These are phyloP conservation scores for Kernera saxatilis DNA, from an alignment of 345 rosid genomes.

Conservation along the genomic window DNA sequence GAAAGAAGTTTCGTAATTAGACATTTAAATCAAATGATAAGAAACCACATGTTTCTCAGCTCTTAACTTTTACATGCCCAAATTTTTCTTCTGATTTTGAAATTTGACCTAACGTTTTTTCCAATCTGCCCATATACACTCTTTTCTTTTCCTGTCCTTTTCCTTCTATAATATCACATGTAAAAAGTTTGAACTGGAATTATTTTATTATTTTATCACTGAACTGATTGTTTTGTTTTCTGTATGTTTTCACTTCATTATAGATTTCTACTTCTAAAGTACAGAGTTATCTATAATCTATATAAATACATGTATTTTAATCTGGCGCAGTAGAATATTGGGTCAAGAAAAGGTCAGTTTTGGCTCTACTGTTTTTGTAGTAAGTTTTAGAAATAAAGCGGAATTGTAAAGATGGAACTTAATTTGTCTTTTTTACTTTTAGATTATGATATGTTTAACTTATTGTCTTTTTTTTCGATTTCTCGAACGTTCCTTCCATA, in stretches of 20 bases:
- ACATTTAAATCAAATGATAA: constrained; percentile 5
- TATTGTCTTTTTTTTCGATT: background rate
- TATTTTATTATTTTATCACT: background rate
- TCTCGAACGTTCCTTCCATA: background rate
- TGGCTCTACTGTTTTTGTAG: constrained; percentile 7
- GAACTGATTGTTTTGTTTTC: background rate
- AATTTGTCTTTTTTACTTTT: background rate
- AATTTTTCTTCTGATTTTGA: constrained; percentile 2
- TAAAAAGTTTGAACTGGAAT: background rate
- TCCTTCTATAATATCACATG: background rate
- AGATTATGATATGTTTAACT: background rate
- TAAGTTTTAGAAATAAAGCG: background rate
- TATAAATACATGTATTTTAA: background rate
- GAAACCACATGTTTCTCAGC: constrained; percentile 12
- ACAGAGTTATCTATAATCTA: background rate
- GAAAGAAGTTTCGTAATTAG: constrained; percentile 7
- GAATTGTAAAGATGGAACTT: background rate
- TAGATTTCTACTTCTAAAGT: background rate
- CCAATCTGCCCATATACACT: background rate
- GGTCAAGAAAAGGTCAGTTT: constrained; percentile 1
- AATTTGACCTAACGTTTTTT: constrained; percentile 1
- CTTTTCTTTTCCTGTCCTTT: background rate
- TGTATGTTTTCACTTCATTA: background rate
- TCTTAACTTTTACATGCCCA: background rate
- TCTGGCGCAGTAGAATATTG: background rate